Conservation (phyloP, 2,329 filamentous ascomycete species). For the Penicillium occitanis region DNA sequence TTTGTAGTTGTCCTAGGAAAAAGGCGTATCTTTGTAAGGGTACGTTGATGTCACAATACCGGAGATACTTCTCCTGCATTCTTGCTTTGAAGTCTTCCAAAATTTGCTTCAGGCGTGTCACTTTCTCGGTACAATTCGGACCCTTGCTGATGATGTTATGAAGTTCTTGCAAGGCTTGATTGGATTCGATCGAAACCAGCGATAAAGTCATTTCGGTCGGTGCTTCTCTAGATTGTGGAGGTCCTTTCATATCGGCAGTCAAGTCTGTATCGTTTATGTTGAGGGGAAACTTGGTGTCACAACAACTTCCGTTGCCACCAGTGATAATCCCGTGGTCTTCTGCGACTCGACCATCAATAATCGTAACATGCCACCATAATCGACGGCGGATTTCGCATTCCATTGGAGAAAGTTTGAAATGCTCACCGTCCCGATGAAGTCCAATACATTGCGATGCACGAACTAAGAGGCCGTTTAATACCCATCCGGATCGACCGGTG, state of each 20-base stretch:
- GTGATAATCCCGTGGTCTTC: conserved; percentile 60
- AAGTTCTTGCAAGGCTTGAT: background rate
- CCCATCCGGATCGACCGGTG: conserved; percentile 42
- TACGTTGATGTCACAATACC: background rate
- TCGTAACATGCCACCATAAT: conserved; percentile 58
- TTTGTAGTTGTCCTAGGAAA: background rate
- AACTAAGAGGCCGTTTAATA: conserved; percentile 53
- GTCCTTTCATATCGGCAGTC: conserved; percentile 17
- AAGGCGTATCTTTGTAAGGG: background rate
- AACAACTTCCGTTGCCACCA: conserved; percentile 45
- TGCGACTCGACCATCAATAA: conserved; percentile 47
- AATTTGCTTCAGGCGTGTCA: background rate
- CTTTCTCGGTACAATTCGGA: background rate
- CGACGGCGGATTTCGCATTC: conserved; percentile 60
- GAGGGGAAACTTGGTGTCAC: conserved; percentile 35
- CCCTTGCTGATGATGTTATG: background rate
- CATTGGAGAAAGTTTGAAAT: conserved; percentile 54
- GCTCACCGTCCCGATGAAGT: conserved; percentile 59
- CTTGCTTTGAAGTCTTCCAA: background rate
- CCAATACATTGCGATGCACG: conserved; percentile 56
- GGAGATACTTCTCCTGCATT: background rate
- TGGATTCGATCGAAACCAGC: background rate
- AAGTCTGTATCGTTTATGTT: conserved; percentile 13
- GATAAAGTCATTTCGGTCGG: background rate
- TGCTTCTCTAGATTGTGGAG: background rate